Evolutionary conservation across 306 rosid genomes (phyloP), one percentile per base, ranked within the genome.

Genomic region (Mimosa bimucronata): DNA sequence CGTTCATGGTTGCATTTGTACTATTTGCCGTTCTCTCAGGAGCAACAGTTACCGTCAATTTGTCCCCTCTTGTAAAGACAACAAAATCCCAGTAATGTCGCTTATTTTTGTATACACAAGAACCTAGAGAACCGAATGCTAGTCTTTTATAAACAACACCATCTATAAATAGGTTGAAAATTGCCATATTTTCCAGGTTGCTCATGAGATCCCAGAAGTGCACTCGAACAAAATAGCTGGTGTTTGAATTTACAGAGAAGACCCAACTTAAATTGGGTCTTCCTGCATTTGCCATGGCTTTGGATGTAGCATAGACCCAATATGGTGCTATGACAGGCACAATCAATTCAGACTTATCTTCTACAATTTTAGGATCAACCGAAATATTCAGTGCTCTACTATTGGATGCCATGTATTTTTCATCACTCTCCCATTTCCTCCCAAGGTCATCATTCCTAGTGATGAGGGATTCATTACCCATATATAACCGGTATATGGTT

Each of bases 141-240:
- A 26, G 0, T 26, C 9, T 26, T 26, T 26, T 7, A 25, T 25
- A 25, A 60, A 6, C 37, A 12, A 55, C 87, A n/a, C 86, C 28
- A 80, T 92, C 92, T 64, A 94, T 84, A 85, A 82, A 90, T 26
- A 94, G 78, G 83, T 90, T 86, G 87, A 94, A 94, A 53, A 92
- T 90, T 41, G 87, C 79, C 69, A 10, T 81, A 75, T 92, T 84
- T 57, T 87, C 80, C 13, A 89, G 77, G 71, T 64, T 91, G 88
- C 95, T 94, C 45, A 88, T 83, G 71, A 92, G 88, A 86, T 94
- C 97, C 67, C 97, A 92, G 76, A 94, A 90, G 76, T 94, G 98
- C 0, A 87, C 89, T 82, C 98, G 81, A 44, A 94, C 87, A 30
- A 92, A 87, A 70, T 92, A 94, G 73, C 81, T 77, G 72, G 81